Base-by-base conservation (phyloP, 306 rosid genomes). In the Malus sieversii region DNA sequence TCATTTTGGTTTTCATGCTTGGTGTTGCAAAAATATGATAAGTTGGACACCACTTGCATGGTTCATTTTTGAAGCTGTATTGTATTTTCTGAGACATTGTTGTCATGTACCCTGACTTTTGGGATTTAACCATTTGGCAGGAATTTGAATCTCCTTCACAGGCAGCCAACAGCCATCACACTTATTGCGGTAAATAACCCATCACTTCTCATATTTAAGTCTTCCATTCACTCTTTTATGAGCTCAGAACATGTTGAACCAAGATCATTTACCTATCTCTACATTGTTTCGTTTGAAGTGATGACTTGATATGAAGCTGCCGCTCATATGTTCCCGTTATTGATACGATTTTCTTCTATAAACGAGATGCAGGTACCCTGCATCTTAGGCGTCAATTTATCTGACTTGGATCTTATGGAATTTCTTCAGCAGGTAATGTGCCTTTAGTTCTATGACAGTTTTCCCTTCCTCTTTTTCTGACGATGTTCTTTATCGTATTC, bases 401-500 rank as follows among this genome's bases (percentile, higher is more conserved):
- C 89, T 53, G 92, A 89, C 79, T 84, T 59, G 46, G 97, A 95
- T 89, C 97, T 95, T 66, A 67, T 89, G 87, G 99, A 95, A 77
- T 95, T 85, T 86, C 97, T 95, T 84, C 97, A 92, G 89, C 99
- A 95, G 99, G 99, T 95, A 77, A 58, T 62, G 16, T 59, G 16
- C 45, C 10, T 53, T 61, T 11, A 32, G 75, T 61, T 73, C 46
- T 51, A 51, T 35, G 64, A 53, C 58, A 81, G 73, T 62, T 18
- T 61, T 44, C 14, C 30, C 32, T 48, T 44, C 14, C 30, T 45
- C 33, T 78, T 38, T 27, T 59, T 29, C 68, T 76, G 7, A 52
- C 19, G 51, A 16, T 81, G 13, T 84, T 72, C 23, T 79, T 42
- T 67, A 30, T 55, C 25, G 25, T 23, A 23, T 23, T 23, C 25